Percentiles rank a stretch among this genome's conserved stretches.
Evolutionary conservation across 2,329 filamentous ascomycete genomes (phyloP).

Genomic region (Colletotrichum ledebouriae): DNA sequence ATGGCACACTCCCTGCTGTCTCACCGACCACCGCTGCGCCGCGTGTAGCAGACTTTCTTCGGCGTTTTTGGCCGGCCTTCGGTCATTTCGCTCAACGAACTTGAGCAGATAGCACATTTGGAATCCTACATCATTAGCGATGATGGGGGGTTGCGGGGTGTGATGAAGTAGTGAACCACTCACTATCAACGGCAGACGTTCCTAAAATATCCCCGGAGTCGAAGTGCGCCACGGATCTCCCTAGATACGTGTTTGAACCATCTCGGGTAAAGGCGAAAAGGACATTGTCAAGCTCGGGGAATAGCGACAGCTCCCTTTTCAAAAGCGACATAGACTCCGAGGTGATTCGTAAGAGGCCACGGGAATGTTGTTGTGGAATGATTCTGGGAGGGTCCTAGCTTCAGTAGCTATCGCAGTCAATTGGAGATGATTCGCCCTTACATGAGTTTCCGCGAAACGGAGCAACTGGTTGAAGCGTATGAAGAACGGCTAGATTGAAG

Average conservation of each 20-base stretch:
- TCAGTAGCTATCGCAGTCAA: too few species aligned
- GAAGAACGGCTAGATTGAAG: too few species aligned
- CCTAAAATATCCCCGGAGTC: too few species aligned
- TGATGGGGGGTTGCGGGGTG: fast-evolving
- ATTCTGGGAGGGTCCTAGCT: background rate
- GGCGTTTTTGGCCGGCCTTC: background rate
- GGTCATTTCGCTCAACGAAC: background rate
- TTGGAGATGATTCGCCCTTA: too few species aligned
- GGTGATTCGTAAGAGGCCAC: background rate
- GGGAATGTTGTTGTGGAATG: background rate
- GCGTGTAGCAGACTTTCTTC: background rate
- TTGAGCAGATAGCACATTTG: background rate
- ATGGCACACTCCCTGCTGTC: background rate
- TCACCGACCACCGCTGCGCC: background rate
- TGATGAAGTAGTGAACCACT: too few species aligned
- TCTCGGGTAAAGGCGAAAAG: too few species aligned
- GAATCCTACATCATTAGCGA: background rate
- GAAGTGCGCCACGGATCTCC: too few species aligned
- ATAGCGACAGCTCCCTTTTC: background rate
- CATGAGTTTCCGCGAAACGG: too few species aligned
- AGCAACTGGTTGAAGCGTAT: too few species aligned
- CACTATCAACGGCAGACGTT: too few species aligned
- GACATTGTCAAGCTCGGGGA: background rate
- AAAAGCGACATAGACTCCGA: background rate
- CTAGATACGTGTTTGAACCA: too few species aligned